phyloP scores from a whole-genome alignment of 1,284 basidiomycete genomes.

The Ganoderma lucidum region DNA sequence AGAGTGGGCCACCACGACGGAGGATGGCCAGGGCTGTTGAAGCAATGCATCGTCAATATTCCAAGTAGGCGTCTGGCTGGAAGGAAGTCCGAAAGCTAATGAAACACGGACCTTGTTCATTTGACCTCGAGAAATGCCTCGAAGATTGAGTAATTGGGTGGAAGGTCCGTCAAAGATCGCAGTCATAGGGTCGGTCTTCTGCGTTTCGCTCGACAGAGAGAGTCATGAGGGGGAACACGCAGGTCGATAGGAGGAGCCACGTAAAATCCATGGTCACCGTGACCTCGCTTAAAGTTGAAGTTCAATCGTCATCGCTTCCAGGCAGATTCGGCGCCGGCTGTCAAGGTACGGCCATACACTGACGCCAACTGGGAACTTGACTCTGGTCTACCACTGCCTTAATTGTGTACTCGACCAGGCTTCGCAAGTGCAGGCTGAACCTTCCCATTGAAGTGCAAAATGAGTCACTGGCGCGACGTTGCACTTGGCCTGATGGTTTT shows the following conservation, averaged over 20 bases:
- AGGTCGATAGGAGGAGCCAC: not conserved
- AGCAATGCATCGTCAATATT: not conserved
- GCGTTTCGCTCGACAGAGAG: not conserved
- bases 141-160: conserved; percentile 3
- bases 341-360: conserved; percentile 36
- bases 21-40: not conserved
- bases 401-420: too few species aligned
- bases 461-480: too few species aligned
- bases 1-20: not conserved
- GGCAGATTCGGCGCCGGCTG: conserved; percentile 27
- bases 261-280: conserved; percentile 4
- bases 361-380: too few species aligned
- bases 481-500: too few species aligned
- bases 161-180: conserved; percentile 1
- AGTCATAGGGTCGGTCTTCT: conserved; percentile 12
- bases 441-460: too few species aligned
- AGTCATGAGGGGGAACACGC: not conserved
- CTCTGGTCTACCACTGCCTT: too few species aligned
- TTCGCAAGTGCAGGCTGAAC: too few species aligned
- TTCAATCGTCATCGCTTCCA: not conserved
- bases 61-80: not conserved
- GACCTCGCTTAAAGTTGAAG: not conserved
- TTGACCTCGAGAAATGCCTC: not conserved
- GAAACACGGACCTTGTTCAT: not conserved
- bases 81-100: too few species aligned